Conservation (phyloP, 1,139 yeast genomes). For the Magnusiomyces suaveolens region DNA sequence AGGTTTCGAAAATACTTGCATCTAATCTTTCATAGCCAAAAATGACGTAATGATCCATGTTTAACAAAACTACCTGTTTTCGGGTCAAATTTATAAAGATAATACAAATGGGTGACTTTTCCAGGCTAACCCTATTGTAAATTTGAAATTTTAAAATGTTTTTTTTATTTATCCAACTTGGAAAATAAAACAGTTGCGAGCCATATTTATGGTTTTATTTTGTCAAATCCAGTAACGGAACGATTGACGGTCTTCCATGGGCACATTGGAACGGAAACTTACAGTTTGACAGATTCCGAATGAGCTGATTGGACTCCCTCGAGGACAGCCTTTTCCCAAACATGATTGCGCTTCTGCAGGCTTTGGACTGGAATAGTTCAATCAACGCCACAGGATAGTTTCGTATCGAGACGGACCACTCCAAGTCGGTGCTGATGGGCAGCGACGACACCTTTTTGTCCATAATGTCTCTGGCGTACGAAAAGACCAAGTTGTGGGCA, state of each 20-base stretch:
- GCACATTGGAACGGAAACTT: conserved; percentile 70
- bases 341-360: conserved; percentile 65
- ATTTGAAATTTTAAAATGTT: too few relatives aligned
- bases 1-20: too few relatives aligned
- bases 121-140: too few relatives aligned
- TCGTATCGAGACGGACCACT: conserved; percentile 12
- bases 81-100: too few relatives aligned
- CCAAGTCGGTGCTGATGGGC: conserved; percentile 6
- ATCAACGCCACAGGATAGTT: conserved; percentile 31
- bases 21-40: too few relatives aligned
- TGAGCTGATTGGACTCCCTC: conserved; percentile 39
- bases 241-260: conserved; percentile 72
- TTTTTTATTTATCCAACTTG: too few relatives aligned
- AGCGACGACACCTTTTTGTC: conserved; percentile 12
- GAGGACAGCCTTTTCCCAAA: conserved; percentile 51
- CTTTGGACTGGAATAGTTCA: conserved; percentile 48
- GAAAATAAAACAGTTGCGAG: too few relatives aligned
- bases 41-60: too few relatives aligned
- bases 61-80: too few relatives aligned
- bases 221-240: conserved; percentile 41
- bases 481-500: conserved; percentile 14
- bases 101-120: too few relatives aligned
- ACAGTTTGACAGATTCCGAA: conserved; percentile 41
- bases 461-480: conserved; percentile 15
- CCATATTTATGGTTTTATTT: conserved; percentile 17